Evolutionary conservation across 441 rosid species (phyloP), one percentile per base, ranked within the genome.

Genomic region (Adansonia rubrostipa): DNA sequence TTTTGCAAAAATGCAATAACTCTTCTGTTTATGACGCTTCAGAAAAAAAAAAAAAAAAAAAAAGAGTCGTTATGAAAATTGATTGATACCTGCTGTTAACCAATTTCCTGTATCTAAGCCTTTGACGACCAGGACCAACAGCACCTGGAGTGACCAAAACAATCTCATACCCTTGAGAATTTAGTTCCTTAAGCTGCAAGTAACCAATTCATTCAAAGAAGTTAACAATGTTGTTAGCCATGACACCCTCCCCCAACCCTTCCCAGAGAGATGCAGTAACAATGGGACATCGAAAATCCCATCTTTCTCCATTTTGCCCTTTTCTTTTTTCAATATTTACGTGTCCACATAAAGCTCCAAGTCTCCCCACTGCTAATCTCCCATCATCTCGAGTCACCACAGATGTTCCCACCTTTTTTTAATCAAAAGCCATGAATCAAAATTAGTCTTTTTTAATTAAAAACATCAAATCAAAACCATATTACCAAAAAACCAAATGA

Each of bases 311-410:
- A 22, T 73, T 15, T 15, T 51, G 6, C 56, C 15, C 54, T 45
- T 65, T 17, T 48, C 45, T 73, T 19, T 0, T n/a, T 8, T 5
- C 1, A 50, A 53, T 11, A 68, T 11, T 6, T 48, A 87, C 90
- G 84, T 87, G 90, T 80, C 84, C 90, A 63, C 88, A 87, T 28
- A 87, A 83, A 8, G 90, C 83, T 33, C 90, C 90, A 50, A 87
- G 85, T 73, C 86, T 87, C 1, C 88, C 90, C 69, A 87, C 81
- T 0, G 88, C 88, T 53, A 87, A 50, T 73, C 90, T 81, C 47
- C 88, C 90, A 56, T 87, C 87, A 33, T 42, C n/a, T 44, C 90
- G 82, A 50, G 90, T 87, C 67, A 87, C 90, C 45, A 87, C 88
- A n/a, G 90, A 88, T 11, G 88, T 87, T 70, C 90, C 90, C 57